A percentile compares a stretch with the other conserved stretches of the same genome.
phyloP scores from a whole-genome alignment of 768 basidiomycete genomes.

The Lentinula aciculospora region DNA sequence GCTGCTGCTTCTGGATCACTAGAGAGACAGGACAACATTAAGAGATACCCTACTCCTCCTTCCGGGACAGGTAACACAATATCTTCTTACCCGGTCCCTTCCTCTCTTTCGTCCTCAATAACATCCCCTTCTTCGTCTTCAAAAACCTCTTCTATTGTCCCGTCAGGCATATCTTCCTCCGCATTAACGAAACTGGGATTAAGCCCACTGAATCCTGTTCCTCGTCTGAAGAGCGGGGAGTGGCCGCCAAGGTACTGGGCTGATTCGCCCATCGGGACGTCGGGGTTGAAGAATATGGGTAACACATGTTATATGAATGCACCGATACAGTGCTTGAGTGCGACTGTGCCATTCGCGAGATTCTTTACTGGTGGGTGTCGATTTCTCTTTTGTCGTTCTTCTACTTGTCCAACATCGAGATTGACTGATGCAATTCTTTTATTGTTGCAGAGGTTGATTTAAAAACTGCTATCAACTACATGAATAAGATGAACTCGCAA shows the following conservation, averaged over 20 bases:
- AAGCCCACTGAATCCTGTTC: slow-evolving; percentile 24
- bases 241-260: slow-evolving; percentile 85
- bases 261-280: slow-evolving; percentile 71
- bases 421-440: slow-evolving; percentile 10
- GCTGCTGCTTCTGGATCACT: slow-evolving; percentile 62
- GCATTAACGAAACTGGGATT: slow-evolving; percentile 12
- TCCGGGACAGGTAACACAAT: slow-evolving; percentile 16
- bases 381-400: slow-evolving; percentile 1
- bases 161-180: slow-evolving; percentile 12
- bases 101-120: not conserved
- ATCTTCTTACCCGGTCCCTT: not conserved
- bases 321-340: slow-evolving; percentile 92
- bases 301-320: slow-evolving; percentile 99
- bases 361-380: slow-evolving; percentile 77
- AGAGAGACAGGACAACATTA: slow-evolving; percentile 64
- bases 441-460: slow-evolving; percentile 61
- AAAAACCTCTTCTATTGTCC: not conserved
- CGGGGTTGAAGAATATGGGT: slow-evolving; percentile 89
- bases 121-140: slow-evolving; percentile 22
- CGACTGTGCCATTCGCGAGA: slow-evolving; percentile 86
- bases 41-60: slow-evolving; percentile 9
- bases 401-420: not conserved
- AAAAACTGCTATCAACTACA: slow-evolving; percentile 77
- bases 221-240: slow-evolving; percentile 61
- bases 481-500: slow-evolving; percentile 84